Conservation (phyloP, 805 yeast genomes). For the Ogataea neopini region DNA sequence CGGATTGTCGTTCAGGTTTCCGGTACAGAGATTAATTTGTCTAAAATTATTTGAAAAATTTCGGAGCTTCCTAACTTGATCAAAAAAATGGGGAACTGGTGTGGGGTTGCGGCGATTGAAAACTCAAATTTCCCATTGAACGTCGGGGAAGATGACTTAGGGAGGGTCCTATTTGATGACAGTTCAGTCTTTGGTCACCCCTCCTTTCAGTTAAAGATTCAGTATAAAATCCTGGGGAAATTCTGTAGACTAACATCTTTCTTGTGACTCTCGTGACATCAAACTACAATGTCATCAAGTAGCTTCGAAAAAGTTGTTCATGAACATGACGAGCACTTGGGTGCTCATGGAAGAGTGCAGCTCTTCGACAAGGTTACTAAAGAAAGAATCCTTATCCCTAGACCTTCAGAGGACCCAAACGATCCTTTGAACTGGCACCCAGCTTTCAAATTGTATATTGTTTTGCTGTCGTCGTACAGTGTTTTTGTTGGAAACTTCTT, state of each 20-base stretch:
- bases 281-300: conserved; percentile 4
- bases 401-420: conserved; percentile 64
- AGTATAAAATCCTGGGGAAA: too few species aligned
- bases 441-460: conserved; percentile 8
- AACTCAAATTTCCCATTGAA: background rate
- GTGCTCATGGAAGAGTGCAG: conserved; percentile 11
- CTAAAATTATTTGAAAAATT: background rate
- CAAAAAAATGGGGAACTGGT: conserved; percentile 1
- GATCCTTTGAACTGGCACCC: conserved; percentile 67
- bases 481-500: conserved; percentile 13
- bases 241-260: too few species aligned
- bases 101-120: conserved; percentile 1
- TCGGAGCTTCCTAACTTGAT: conserved; percentile 1
- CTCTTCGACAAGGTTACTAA: conserved; percentile 9
- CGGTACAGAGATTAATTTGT: conserved; percentile 37
- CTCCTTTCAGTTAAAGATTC: background rate
- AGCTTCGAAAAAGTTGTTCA: conserved; percentile 12
- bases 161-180: background rate
- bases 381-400: conserved; percentile 49
- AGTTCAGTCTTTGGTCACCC: too few species aligned
- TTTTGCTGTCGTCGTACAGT: conserved; percentile 9
- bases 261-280: too few species aligned
- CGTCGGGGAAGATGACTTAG: background rate
- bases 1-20: conserved; percentile 49
- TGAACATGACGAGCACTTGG: background rate